These are phyloP conservation scores for Boletus insuetus DNA, from an alignment of 768 basidiomycete species.

Conservation along the genomic window DNA sequence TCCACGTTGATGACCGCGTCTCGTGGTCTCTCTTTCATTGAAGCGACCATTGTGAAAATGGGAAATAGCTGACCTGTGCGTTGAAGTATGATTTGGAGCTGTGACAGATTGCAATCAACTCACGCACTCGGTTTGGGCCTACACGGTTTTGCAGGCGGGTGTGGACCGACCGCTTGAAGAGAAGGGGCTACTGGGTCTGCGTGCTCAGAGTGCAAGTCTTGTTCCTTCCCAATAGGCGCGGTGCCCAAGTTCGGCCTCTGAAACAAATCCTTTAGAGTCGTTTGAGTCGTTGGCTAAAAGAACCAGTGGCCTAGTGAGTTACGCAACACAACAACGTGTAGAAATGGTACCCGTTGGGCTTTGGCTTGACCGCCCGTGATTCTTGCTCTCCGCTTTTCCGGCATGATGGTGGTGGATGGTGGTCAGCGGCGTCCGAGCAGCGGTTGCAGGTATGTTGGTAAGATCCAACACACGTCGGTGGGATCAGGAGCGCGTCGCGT, in stretches of 20 bases:
- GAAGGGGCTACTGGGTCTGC: background rate
- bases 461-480: no score
- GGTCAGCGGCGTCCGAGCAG: background rate
- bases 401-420: slow-evolving; percentile 13
- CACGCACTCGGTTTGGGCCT: slow-evolving; percentile 21
- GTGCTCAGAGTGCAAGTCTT: background rate
- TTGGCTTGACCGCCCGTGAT: slow-evolving; percentile 8
- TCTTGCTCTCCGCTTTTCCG: slow-evolving; percentile 25
- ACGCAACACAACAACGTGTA: background rate
- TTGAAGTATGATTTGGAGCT: background rate
- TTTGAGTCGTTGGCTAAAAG: slow-evolving; percentile 21
- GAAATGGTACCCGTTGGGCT: slow-evolving; percentile 18
- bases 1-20: slow-evolving; percentile 13
- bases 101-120: background rate
- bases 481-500: slow-evolving; percentile 23
- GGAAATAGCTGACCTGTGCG: slow-evolving; percentile 25
- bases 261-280: slow-evolving; percentile 28
- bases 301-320: slow-evolving; percentile 5
- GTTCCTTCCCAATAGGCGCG: background rate
- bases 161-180: background rate
- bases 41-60: slow-evolving; percentile 20
- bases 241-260: slow-evolving; percentile 9
- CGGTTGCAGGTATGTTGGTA: background rate
- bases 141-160: background rate
- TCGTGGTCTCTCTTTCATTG: slow-evolving; percentile 2